Evolutionary conservation across 345 rosid species (phyloP), one percentile per base, ranked within the genome.

Genomic region (Excoecaria cochinchinensis): DNA sequence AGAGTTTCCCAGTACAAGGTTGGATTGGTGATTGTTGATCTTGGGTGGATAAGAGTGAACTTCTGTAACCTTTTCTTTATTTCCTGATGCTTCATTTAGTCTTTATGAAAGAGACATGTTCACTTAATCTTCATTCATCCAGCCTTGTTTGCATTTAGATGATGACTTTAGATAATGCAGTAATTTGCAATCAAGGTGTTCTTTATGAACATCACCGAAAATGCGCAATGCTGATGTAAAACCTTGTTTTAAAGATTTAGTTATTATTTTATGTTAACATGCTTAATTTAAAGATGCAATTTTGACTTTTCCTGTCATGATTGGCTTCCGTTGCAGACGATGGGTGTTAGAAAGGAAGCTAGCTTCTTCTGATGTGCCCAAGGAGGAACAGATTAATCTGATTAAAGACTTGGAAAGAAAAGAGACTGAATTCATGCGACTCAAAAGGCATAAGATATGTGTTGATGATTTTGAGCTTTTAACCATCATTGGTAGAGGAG

Each of bases 391-490:
- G 78, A 89, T 94, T 72, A 85, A 80, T 88, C 85, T 92, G 86
- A 92, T 94, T 65, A 94, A 92, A 82, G 98, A 94, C 84, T 82
- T 94, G 53, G 98, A 94, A 86, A 82, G 97, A 74, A 92, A 94
- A 82, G 98, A 92, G 89, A 94, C 98, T 0, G 97, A 94, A 70
- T 94, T 89, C 78, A 94, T 92, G 91, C 90, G 98, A 78, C 93
- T 94, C 39, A 94, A 90, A 86, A 90, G 98, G 89, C 87, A 92
- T 85, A 94, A 85, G 84, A 89, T 92, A 65, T 92, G 93, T 70
- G 98, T 87, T 8, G 98, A 92, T 77, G 97, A 92, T 80, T 94
- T 94, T 84, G 95, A 94, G 87, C 98, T 85, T 77, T 76, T 94
- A 82, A 89, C 98, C 63, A 89, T 94, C 86, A 92, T 90, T 73